Conservation (phyloP, 768 basidiomycete species). For the Cystobasidium tubakii region DNA sequence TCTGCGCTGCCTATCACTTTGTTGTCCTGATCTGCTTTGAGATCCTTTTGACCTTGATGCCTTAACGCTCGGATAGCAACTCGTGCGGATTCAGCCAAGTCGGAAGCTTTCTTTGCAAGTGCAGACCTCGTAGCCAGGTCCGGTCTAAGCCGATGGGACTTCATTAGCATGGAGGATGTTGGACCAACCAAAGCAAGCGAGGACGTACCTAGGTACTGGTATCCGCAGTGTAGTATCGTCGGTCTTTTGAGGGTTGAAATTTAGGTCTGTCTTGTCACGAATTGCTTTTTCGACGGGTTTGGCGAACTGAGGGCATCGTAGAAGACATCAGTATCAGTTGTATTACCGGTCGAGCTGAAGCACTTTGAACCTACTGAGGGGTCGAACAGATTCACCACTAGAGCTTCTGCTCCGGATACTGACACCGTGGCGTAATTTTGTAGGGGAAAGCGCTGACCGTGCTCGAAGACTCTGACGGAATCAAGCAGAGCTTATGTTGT, state of each 20-base stretch:
- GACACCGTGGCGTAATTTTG: slow-evolving; percentile 23
- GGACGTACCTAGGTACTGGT: slow-evolving; percentile 30
- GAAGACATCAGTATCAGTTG: too few relatives aligned
- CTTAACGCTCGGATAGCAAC: slow-evolving; percentile 31
- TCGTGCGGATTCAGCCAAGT: slow-evolving; percentile 38
- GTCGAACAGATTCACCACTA: slow-evolving; percentile 29
- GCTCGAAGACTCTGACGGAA: slow-evolving; percentile 19
- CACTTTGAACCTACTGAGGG: slow-evolving; percentile 6
- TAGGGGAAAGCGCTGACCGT: slow-evolving; percentile 21
- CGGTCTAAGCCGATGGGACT: slow-evolving; percentile 9
- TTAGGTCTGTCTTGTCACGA: slow-evolving; percentile 13
- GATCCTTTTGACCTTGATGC: slow-evolving; percentile 40
- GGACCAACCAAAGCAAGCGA: neutral
- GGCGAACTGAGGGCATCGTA: slow-evolving; percentile 4
- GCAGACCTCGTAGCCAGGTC: slow-evolving; percentile 20
- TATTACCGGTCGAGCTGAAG: too few relatives aligned
- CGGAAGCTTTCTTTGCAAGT: slow-evolving; percentile 37
- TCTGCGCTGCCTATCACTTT: slow-evolving; percentile 31
- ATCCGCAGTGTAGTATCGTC: slow-evolving; percentile 32
- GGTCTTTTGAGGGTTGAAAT: slow-evolving; percentile 20
- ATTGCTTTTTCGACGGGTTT: slow-evolving; percentile 35
- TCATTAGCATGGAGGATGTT: neutral
- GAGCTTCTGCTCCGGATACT: slow-evolving; percentile 18
- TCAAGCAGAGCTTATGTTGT: slow-evolving; percentile 24
- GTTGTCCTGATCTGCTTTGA: slow-evolving; percentile 35